Evolutionary conservation across 352 stramenopile genomes (phyloP).

Genomic region (Globisporangium nodosum): DNA sequence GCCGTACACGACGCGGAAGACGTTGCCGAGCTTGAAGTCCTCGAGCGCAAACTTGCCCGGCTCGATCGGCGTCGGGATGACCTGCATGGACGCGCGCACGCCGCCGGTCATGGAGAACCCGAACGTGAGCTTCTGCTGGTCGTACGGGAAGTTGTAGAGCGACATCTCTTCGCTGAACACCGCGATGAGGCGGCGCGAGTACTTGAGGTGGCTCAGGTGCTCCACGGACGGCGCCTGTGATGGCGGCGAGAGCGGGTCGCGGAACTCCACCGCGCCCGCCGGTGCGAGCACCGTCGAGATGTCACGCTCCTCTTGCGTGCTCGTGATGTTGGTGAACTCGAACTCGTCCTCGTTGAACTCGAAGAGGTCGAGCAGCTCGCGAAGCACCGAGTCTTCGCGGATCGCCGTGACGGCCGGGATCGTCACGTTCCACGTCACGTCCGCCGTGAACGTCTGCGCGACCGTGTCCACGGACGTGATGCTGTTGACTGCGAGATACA

Average conservation of each 20-base stretch:
- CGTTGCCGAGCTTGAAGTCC: slow-evolving; percentile 29
- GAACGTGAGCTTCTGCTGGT: slow-evolving; percentile 37
- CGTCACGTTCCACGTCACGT: slow-evolving; percentile 27
- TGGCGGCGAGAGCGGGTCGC: slow-evolving; percentile 7
- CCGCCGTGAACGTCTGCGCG: slow-evolving; percentile 20
- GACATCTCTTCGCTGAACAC: slow-evolving; percentile 34
- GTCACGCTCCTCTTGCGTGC: slow-evolving; percentile 9
- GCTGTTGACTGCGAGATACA: slow-evolving; percentile 19
- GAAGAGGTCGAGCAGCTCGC: slow-evolving; percentile 25
- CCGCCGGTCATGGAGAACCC: slow-evolving; percentile 18
- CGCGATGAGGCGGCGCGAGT: slow-evolving; percentile 17
- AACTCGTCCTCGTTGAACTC: slow-evolving; percentile 25
- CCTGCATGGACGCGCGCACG: slow-evolving; percentile 7
- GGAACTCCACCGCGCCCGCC: neutral
- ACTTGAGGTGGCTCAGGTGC: slow-evolving; percentile 15
- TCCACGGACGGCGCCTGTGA: neutral
- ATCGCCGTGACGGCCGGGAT: slow-evolving; percentile 21
- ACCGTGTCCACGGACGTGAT: slow-evolving; percentile 23
- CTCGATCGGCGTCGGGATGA: slow-evolving; percentile 9
- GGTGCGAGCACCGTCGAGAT: neutral
- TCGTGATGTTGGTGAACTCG: slow-evolving; percentile 25
- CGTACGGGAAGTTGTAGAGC: slow-evolving; percentile 30
- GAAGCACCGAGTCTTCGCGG: slow-evolving; percentile 23
- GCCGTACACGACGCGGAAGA: slow-evolving; percentile 24
- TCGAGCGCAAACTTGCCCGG: slow-evolving; percentile 20